A percentile compares a stretch with the other conserved stretches of the same genome.
Evolutionary conservation across 805 yeast species (phyloP).

Genomic region (Pichia phayaonensis): DNA sequence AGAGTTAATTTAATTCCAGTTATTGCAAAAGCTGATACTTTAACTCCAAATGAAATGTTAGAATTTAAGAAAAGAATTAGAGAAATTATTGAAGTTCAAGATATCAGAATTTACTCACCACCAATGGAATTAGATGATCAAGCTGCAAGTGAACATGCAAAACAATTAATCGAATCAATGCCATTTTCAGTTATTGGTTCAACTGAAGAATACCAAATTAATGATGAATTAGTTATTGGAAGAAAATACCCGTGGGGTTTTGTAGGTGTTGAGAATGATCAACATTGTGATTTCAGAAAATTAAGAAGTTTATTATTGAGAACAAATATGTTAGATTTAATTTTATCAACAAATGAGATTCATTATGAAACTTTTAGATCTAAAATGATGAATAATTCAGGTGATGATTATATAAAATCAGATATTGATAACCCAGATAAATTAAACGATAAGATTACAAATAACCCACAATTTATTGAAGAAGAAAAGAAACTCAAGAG

Average conservation of each 20-base stretch:
- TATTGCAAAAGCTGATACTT: slow-evolving; percentile 82
- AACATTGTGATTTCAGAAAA: slow-evolving; percentile 78
- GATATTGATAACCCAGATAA: slow-evolving; percentile 12
- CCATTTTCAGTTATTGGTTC: slow-evolving; percentile 83
- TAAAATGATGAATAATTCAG: slow-evolving; percentile 49
- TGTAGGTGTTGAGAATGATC: slow-evolving; percentile 80
- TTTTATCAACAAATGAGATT: slow-evolving; percentile 69
- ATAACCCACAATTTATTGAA: slow-evolving; percentile 89
- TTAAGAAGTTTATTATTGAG: slow-evolving; percentile 72
- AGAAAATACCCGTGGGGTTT: slow-evolving; percentile 89
- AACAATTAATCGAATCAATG: slow-evolving; percentile 73
- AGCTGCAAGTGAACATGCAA: slow-evolving; percentile 73
- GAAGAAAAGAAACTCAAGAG: slow-evolving; percentile 92
- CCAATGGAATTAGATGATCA: slow-evolving; percentile 71
- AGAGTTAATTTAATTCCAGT: slow-evolving; percentile 86
- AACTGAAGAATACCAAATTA: slow-evolving; percentile 59
- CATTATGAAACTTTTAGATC: slow-evolving; percentile 79
- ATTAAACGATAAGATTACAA: slow-evolving; percentile 35
- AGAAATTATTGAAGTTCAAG: slow-evolving; percentile 76
- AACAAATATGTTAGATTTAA: slow-evolving; percentile 76
- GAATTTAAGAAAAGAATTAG: slow-evolving; percentile 70
- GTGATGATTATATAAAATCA: slow-evolving; percentile 4
- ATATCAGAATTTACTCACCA: slow-evolving; percentile 76
- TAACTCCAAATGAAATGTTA: slow-evolving; percentile 62
- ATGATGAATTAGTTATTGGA: slow-evolving; percentile 64